These are phyloP conservation scores for Pouteria glomerata DNA, from an alignment of 148 eudicot genomes.

Conservation along the genomic window DNA sequence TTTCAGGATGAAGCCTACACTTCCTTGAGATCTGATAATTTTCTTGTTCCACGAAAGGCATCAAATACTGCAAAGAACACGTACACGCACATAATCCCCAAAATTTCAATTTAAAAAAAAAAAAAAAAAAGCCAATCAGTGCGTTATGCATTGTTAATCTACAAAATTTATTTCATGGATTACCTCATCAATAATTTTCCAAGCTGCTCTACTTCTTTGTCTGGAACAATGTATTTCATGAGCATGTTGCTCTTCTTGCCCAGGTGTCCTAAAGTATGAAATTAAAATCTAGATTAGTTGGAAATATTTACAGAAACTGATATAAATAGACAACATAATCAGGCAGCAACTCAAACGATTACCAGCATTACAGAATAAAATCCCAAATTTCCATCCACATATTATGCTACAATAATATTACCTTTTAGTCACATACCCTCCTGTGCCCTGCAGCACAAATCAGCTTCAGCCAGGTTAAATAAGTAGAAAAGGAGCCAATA, in stretches of 20 bases:
- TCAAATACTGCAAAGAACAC: conserved; percentile 61
- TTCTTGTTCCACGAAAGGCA: conserved; percentile 85
- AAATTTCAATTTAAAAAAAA: neutral
- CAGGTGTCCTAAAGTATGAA: conserved; percentile 33
- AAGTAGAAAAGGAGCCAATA: neutral
- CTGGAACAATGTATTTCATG: conserved; percentile 88
- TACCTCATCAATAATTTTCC: conserved; percentile 79
- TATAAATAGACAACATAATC: neutral
- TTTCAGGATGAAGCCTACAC: conserved; percentile 80
- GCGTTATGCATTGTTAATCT: conserved; percentile 4
- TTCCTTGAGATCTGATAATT: conserved; percentile 49
- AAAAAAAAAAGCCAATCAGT: neutral
- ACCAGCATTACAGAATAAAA: neutral
- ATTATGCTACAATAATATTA: neutral
- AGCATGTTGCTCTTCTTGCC: conserved; percentile 28
- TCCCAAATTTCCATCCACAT: neutral
- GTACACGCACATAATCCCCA: neutral
- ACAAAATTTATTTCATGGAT: neutral
- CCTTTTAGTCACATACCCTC: conserved; percentile 9
- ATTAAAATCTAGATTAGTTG: neutral
- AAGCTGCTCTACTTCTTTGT: conserved; percentile 84
- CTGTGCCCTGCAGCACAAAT: conserved; percentile 7
- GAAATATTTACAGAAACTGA: neutral
- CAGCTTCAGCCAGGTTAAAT: neutral
- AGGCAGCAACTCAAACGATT: neutral